Conservation (phyloP, 2,329 filamentous ascomycete genomes). For the Purpureocillium takamizusanense region DNA sequence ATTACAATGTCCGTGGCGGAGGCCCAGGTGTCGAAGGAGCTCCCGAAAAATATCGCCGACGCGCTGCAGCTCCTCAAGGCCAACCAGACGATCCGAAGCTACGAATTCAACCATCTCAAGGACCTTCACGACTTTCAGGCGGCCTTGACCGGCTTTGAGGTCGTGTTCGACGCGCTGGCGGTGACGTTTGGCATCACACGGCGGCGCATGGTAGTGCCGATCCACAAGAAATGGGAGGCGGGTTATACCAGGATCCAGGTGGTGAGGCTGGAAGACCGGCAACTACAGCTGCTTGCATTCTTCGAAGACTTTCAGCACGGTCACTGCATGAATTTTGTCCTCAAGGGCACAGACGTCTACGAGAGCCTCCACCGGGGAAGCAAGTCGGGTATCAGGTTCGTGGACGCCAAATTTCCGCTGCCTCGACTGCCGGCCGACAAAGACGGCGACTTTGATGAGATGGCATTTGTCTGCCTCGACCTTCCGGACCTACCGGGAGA, state of each 20-base stretch:
- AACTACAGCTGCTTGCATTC: slow-evolving; percentile 73
- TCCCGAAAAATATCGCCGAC: slow-evolving; percentile 54
- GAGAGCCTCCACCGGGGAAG: slow-evolving; percentile 56
- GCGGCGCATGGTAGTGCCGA: slow-evolving; percentile 80
- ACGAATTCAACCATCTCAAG: slow-evolving; percentile 54
- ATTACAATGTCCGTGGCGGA: slow-evolving; percentile 69
- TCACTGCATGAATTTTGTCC: slow-evolving; percentile 78
- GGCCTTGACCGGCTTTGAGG: slow-evolving; percentile 70
- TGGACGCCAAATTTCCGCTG: slow-evolving; percentile 85
- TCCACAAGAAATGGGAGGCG: slow-evolving; percentile 92
- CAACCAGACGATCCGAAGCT: slow-evolving; percentile 59
- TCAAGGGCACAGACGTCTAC: slow-evolving; percentile 77
- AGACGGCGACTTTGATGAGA: slow-evolving; percentile 44
- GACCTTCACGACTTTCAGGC: slow-evolving; percentile 73
- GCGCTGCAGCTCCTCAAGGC: slow-evolving; percentile 50
- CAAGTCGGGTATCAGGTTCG: slow-evolving; percentile 67
- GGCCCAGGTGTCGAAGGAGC: slow-evolving; percentile 51
- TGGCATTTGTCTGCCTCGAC: slow-evolving; percentile 75
- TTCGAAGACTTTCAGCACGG: slow-evolving; percentile 84
- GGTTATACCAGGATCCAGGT: slow-evolving; percentile 72
- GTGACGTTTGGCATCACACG: slow-evolving; percentile 72
- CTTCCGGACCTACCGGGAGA: slow-evolving; percentile 83
- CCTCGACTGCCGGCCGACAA: slow-evolving; percentile 51
- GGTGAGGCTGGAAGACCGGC: slow-evolving; percentile 60
- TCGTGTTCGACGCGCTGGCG: slow-evolving; percentile 66